Conservation (phyloP, 2,329 filamentous ascomycete genomes). For the Claviceps sp. region DNA sequence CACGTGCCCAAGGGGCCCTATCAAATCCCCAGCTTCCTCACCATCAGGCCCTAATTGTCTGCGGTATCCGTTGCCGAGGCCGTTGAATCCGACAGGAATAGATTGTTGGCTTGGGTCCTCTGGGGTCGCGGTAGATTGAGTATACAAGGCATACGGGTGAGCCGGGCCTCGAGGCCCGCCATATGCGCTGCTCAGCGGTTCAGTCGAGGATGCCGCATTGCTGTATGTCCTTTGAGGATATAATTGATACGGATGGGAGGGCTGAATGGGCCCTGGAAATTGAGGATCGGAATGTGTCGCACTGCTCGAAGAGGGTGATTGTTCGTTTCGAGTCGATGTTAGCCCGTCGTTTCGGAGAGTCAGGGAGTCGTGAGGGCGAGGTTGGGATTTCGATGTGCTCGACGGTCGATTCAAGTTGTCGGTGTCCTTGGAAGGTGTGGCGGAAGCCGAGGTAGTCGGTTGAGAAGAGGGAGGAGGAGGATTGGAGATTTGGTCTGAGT, state of each 20-base stretch:
- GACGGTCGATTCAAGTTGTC: constrained; percentile 29
- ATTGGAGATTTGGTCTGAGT: neutral
- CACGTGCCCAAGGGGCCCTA: constrained; percentile 76
- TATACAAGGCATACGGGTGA: constrained; percentile 78
- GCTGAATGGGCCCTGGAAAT: constrained; percentile 56
- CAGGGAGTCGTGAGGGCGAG: constrained; percentile 33
- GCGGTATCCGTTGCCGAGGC: constrained; percentile 52
- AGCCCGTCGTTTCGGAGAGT: constrained; percentile 38
- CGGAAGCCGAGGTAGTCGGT: constrained; percentile 9
- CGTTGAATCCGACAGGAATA: constrained; percentile 65
- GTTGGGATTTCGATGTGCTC: constrained; percentile 40
- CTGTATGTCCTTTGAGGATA: constrained; percentile 65
- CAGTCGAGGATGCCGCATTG: constrained; percentile 58
- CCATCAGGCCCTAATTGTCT: constrained; percentile 64
- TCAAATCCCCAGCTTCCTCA: constrained; percentile 75
- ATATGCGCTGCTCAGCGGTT: constrained; percentile 31
- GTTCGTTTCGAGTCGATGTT: constrained; percentile 10
- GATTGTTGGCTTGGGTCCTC: constrained; percentile 32
- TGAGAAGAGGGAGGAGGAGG: constrained; percentile 9
- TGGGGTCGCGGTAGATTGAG: constrained; percentile 54
- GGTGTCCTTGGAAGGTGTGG: constrained; percentile 13
- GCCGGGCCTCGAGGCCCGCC: constrained; percentile 52
- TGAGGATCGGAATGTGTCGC: constrained; percentile 41
- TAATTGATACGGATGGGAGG: constrained; percentile 75
- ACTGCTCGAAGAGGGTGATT: constrained; percentile 1